Evolutionary conservation across 2,329 filamentous ascomycete genomes (phyloP).

Genomic region (Hypoxylon sp.): DNA sequence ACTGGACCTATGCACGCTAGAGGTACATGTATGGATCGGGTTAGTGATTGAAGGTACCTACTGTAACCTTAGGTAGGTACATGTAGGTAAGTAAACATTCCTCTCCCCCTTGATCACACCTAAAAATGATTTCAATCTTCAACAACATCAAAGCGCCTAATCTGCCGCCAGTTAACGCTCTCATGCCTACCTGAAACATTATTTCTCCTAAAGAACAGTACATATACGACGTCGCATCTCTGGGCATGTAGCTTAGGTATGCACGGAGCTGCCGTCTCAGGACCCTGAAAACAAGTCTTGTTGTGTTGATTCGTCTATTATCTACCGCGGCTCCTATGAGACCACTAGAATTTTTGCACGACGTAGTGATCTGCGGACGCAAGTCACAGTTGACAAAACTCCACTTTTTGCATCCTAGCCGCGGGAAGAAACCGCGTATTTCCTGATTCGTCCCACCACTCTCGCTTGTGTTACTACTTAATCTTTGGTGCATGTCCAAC

Average conservation of each 20-base stretch:
- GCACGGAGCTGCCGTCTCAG: constrained; percentile 24
- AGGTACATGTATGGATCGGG: neutral
- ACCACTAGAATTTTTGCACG: constrained; percentile 12
- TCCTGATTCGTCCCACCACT: constrained; percentile 32
- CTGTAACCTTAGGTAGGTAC: neutral
- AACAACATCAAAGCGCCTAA: constrained; percentile 9
- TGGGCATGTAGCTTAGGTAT: constrained; percentile 13
- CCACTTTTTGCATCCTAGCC: constrained; percentile 33
- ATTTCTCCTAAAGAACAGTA: constrained; percentile 27
- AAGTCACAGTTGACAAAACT: constrained; percentile 16
- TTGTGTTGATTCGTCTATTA: constrained; percentile 19
- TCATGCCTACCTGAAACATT: constrained; percentile 26
- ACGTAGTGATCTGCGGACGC: constrained; percentile 29
- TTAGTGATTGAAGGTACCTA: neutral
- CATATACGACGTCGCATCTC: constrained; percentile 37
- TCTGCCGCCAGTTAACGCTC: constrained; percentile 5
- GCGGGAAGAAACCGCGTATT: constrained; percentile 31
- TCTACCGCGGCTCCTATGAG: constrained; percentile 34
- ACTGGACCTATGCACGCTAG: constrained; percentile 1
- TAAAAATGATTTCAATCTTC: constrained; percentile 6
- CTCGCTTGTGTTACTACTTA: constrained; percentile 32
- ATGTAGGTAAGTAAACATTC: neutral
- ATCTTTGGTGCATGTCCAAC: constrained; percentile 4
- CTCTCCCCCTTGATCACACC: constrained; percentile 12
- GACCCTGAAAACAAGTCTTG: constrained; percentile 12